Percentiles rank a stretch among this genome's conserved stretches.
These are phyloP conservation scores for Crithidia acanthocephali DNA, from an alignment of 208 protist species.

Conservation along the genomic window DNA sequence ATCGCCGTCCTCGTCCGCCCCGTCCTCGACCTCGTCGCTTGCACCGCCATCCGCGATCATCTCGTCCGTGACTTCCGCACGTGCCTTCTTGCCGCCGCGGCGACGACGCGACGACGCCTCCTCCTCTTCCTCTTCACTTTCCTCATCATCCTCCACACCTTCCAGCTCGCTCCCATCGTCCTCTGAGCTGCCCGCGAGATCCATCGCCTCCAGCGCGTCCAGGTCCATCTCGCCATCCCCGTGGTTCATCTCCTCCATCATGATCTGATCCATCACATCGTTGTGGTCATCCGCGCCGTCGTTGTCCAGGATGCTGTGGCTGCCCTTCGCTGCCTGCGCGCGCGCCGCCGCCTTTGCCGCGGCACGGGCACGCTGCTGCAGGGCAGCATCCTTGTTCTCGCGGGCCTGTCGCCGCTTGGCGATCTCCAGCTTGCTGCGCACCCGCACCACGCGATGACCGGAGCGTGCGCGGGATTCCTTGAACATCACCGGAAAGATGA, in stretches of 20 bases:
- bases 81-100: slow-evolving; percentile 16
- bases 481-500: slow-evolving; percentile 84
- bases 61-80: slow-evolving; percentile 14
- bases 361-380: slow-evolving; percentile 41
- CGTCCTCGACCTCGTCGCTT: background rate
- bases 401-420: slow-evolving; percentile 32
- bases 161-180: slow-evolving; percentile 2
- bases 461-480: slow-evolving; percentile 62
- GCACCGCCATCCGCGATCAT: slow-evolving; percentile 18
- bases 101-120: background rate
- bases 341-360: slow-evolving; percentile 20
- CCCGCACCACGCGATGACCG: slow-evolving; percentile 50
- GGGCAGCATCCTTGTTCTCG: slow-evolving; percentile 33
- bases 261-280: slow-evolving; percentile 32
- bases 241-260: slow-evolving; percentile 35
- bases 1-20: slow-evolving; percentile 21
- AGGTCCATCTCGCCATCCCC: slow-evolving; percentile 43
- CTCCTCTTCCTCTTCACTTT: slow-evolving; percentile 17
- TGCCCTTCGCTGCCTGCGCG: slow-evolving; percentile 16
- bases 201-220: slow-evolving; percentile 49
- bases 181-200: slow-evolving; percentile 21
- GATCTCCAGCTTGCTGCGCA: slow-evolving; percentile 48
- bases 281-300: background rate
- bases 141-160: slow-evolving; percentile 2
- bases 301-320: slow-evolving; percentile 35